These are phyloP conservation scores for Tylopilus plumbeoviolaceoides DNA, from an alignment of 768 basidiomycete species.

Conservation along the genomic window DNA sequence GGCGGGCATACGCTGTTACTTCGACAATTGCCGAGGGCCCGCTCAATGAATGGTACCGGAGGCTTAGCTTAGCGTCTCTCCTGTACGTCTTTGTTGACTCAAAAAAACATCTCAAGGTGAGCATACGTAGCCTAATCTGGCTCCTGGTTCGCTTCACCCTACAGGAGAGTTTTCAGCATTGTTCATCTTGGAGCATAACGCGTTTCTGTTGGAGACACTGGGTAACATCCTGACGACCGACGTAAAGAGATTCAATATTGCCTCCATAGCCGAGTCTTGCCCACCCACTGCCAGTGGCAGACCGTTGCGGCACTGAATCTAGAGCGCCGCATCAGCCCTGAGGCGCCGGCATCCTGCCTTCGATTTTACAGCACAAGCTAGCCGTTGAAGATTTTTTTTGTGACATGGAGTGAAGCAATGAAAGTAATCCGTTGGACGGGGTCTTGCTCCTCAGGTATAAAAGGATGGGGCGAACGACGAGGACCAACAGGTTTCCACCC, in stretches of 20 bases:
- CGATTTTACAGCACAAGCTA: conserved; percentile 3
- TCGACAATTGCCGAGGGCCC: too few species aligned
- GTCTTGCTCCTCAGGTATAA: conserved; percentile 13
- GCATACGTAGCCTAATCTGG: too few species aligned
- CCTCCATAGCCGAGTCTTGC: neutral
- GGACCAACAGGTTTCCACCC: neutral
- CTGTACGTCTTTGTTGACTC: too few species aligned
- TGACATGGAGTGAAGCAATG: too few species aligned
- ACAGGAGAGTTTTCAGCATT: neutral
- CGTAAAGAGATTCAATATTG: neutral
- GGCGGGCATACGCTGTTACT: too few species aligned
- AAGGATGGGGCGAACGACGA: neutral
- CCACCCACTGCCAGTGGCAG: too few species aligned
- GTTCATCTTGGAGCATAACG: neutral
- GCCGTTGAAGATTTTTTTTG: neutral
- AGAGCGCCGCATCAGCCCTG: too few species aligned
- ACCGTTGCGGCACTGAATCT: neutral
- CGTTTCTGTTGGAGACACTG: neutral
- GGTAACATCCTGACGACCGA: neutral
- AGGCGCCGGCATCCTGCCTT: neutral
- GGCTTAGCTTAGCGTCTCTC: too few species aligned
- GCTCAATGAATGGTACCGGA: too few species aligned
- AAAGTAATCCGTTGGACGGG: conserved; percentile 5
- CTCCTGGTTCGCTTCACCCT: neutral
- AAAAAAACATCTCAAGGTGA: too few species aligned